Evolutionary conservation across 164 flowering plant species (phyloP), one percentile per base, ranked within the genome.

Genomic region (Sedum album): DNA sequence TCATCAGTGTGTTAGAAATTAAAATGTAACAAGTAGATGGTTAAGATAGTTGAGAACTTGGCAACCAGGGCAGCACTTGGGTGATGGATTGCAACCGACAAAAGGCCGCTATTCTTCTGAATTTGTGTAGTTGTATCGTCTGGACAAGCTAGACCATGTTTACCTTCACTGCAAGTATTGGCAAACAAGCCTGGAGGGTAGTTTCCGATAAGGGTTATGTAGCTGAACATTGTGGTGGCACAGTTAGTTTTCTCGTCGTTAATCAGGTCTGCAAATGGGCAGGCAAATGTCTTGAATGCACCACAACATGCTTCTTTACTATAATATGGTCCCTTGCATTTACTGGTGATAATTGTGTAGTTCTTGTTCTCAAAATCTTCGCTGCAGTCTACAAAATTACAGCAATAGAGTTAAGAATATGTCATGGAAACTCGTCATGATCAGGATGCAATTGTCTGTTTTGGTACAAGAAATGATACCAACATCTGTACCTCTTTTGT

Each of bases 101-200:
- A 30, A 26, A 55, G 13, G 28, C 60, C 0, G 60, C 31, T 55
- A 31, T 31, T 55, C 60, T 55, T 55, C 31, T 23, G 14, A 25
- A 26, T n/a, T n/a, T n/a, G 28, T 25, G 55, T 13, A 31, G 66
- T 35, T 35, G 66, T 38, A 11, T n/a, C 4, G 23, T 11, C 23
- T 67, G 74, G 76, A 72, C 85, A 82, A 0, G 35, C 39, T 10
- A 82, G 81, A 42, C 85, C 83, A 5, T 73, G 31, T 60, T 80
- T 76, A 17, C 73, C 80, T 55, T 75, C 86, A 4, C 46, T 67
- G 72, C 86, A 83, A 38, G 61, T 68, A 25, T 53, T 74, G 67
- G 85, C 78, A 38, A 86, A 86, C 18, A 84, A 76, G 62, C 87
- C 85, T 8, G 86, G 84, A 4, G 91, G 91, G 77, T 83, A 83